Base-by-base conservation (phyloP, 2,329 filamentous ascomycete genomes). In the Phialocephala sp. region DNA sequence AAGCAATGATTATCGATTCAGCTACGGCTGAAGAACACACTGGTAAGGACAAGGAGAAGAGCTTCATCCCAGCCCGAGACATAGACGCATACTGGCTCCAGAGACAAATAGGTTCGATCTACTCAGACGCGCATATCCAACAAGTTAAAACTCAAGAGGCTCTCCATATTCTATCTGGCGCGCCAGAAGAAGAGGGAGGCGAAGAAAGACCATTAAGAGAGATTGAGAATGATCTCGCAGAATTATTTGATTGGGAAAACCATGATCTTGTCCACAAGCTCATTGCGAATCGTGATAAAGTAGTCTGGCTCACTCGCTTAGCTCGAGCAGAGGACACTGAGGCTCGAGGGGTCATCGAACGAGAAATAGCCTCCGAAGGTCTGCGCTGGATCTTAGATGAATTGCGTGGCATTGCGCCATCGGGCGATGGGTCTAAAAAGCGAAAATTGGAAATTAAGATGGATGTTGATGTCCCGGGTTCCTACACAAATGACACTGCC, bases 1-100 rank as follows among this genome's bases (percentile, higher is more conserved):
- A 93, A 66, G 92, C 92, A 69, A 91, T 97, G 85, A 84, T 97
- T 39, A 88, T 98, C 67, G 92, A 97, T 75, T 89, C 89, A 47
- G 88, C 84, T 9, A 77, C 84, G 37, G 80, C 80, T 63, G 79
- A 80, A 41, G 82, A 77, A 73, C 75, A 79, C 60, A 82, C 82
- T 73, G 79, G 74, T 47, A 78, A 78, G 59, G 75, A 84, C 32
- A 77, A 85, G 55, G 84, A 87, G 60, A 85, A 87, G 65, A 86
- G 88, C 58, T 82, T 86, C 32, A 87, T 99, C 64, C 84, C 91
- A 20, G 92, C 92, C 58, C 89, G 94, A 70, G 93, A 97, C 65
- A 97, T 99, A 69, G 95, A 99, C 78, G 94, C 94, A 11, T 99
- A 94, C 80, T 99, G 95, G 95, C 79, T 99, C 66, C 95, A 98